Conservation (phyloP, 2,329 filamentous ascomycete genomes). For the Exophiala mesophila region DNA sequence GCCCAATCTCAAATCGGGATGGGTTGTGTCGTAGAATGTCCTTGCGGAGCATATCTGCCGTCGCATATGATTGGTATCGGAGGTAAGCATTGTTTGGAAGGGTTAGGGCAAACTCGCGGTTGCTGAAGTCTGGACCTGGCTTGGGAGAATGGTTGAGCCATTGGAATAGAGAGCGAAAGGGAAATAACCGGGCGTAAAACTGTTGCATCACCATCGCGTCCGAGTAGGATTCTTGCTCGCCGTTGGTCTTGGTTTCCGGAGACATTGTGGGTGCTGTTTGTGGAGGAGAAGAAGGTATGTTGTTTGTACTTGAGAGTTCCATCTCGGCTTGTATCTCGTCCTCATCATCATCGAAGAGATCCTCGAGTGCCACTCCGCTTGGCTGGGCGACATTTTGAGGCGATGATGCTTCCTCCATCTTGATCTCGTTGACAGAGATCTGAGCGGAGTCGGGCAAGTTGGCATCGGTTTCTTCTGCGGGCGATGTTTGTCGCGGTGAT, state of each 20-base stretch:
- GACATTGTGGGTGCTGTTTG: slow-evolving; percentile 36
- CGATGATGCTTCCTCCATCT: slow-evolving; percentile 18
- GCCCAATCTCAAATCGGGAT: slow-evolving; percentile 94
- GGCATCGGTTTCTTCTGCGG: slow-evolving; percentile 18
- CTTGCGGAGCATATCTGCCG: slow-evolving; percentile 73
- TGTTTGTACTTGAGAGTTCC: slow-evolving; percentile 46
- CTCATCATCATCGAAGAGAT: slow-evolving; percentile 45
- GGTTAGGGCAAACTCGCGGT: slow-evolving; percentile 94
- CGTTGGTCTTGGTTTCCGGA: slow-evolving; percentile 34
- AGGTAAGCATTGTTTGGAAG: slow-evolving; percentile 89
- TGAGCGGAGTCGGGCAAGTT: slow-evolving; percentile 25
- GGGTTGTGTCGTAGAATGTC: slow-evolving; percentile 85
- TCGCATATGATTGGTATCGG: slow-evolving; percentile 77
- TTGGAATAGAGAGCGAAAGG: slow-evolving; percentile 90
- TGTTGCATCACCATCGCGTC: slow-evolving; percentile 75
- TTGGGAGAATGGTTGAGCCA: slow-evolving; percentile 94
- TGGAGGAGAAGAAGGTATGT: slow-evolving; percentile 31
- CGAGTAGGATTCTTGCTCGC: slow-evolving; percentile 11
- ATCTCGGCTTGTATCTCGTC: slow-evolving; percentile 51
- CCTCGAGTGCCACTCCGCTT: slow-evolving; percentile 46
- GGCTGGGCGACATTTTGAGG: slow-evolving; percentile 11
- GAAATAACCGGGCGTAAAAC: slow-evolving; percentile 94
- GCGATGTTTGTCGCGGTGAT: slow-evolving; percentile 12
- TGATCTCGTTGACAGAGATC: not conserved
- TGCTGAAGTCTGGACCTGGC: slow-evolving; percentile 80